Conservation (phyloP, 768 basidiomycete species). For the Favolaschia claudopus region DNA sequence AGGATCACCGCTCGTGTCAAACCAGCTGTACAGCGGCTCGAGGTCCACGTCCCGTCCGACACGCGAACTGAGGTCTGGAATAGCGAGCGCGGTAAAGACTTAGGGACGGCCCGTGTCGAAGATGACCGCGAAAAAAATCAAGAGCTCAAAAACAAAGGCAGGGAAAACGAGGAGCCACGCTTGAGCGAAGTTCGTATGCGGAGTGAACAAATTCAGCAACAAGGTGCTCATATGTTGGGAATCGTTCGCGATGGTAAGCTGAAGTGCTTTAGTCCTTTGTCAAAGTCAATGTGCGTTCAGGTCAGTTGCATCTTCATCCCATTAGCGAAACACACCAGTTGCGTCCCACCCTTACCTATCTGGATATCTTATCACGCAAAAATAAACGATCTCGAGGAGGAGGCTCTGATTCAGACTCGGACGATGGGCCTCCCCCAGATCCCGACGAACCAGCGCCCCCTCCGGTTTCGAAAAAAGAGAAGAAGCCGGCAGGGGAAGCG, state of each 20-base stretch:
- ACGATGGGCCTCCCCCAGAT: conserved; percentile 81
- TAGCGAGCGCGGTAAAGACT: conserved; percentile 66
- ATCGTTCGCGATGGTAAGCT: conserved; percentile 70
- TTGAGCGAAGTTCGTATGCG: conserved; percentile 74
- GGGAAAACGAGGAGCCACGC: conserved; percentile 64
- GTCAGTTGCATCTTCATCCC: conserved; percentile 79
- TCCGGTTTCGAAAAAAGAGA: conserved; percentile 63
- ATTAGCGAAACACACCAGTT: conserved; percentile 83
- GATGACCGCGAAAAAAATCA: conserved; percentile 86
- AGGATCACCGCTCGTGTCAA: conserved; percentile 79
- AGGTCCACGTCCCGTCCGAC: conserved; percentile 86
- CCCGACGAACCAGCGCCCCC: conserved; percentile 72
- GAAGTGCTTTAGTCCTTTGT: conserved; percentile 28
- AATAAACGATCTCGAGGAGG: conserved; percentile 55
- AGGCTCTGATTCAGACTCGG: conserved; percentile 75
- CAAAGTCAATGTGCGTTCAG: conserved; percentile 41
- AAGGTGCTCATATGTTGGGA: conserved; percentile 78
- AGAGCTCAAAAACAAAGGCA: conserved; percentile 47
- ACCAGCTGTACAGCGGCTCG: conserved; percentile 64
- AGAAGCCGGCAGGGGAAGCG: conserved; percentile 62
- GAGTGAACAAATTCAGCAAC: conserved; percentile 74
- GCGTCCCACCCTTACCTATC: conserved; percentile 82
- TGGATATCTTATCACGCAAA: conserved; percentile 77
- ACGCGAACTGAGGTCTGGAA: conserved; percentile 85
- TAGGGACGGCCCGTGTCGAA: conserved; percentile 70